Percentiles rank a stretch among this genome's conserved stretches.
These are phyloP conservation scores for Vitis cinerea DNA, from an alignment of 164 flowering plant genomes.

Conservation along the genomic window DNA sequence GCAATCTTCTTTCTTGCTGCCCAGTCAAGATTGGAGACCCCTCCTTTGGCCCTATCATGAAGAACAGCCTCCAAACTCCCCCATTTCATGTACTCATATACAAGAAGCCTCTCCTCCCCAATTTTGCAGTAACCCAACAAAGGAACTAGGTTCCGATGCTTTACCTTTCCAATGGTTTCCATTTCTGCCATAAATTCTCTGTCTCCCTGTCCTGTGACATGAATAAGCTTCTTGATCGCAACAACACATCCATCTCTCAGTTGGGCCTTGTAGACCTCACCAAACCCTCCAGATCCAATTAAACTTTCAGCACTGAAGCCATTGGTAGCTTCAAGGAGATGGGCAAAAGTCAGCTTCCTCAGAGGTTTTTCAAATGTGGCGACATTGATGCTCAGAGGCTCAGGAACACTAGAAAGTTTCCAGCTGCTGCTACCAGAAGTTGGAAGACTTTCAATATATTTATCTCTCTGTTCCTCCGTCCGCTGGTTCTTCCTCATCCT, in stretches of 20 bases:
- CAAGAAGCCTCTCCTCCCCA: conserved; percentile 80
- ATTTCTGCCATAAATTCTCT: conserved; percentile 84
- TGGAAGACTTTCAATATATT: conserved; percentile 74
- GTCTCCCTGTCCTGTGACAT: conserved; percentile 78
- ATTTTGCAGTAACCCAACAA: conserved; percentile 77
- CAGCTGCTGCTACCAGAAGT: conserved; percentile 77
- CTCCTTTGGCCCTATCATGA: conserved; percentile 54
- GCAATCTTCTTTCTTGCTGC: conserved; percentile 72
- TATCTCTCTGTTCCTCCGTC: conserved; percentile 49
- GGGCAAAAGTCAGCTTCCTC: conserved; percentile 80
- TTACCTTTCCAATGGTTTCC: conserved; percentile 88
- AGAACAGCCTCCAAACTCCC: conserved; percentile 83
- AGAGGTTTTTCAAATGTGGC: conserved; percentile 92
- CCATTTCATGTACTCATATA: conserved; percentile 87
- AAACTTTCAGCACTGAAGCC: conserved; percentile 78
- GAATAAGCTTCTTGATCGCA: conserved; percentile 85
- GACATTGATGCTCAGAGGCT: conserved; percentile 85
- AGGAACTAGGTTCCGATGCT: conserved; percentile 78
- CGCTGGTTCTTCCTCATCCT: conserved; percentile 36
- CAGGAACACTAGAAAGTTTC: conserved; percentile 78
- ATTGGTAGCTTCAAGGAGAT: conserved; percentile 85
- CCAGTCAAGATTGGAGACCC: conserved; percentile 56
- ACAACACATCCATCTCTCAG: conserved; percentile 74
- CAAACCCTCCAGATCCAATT: conserved; percentile 88
- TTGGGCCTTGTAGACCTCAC: conserved; percentile 87